These are phyloP conservation scores for Lentinula raphanica DNA, from an alignment of 768 basidiomycete genomes.

Conservation along the genomic window DNA sequence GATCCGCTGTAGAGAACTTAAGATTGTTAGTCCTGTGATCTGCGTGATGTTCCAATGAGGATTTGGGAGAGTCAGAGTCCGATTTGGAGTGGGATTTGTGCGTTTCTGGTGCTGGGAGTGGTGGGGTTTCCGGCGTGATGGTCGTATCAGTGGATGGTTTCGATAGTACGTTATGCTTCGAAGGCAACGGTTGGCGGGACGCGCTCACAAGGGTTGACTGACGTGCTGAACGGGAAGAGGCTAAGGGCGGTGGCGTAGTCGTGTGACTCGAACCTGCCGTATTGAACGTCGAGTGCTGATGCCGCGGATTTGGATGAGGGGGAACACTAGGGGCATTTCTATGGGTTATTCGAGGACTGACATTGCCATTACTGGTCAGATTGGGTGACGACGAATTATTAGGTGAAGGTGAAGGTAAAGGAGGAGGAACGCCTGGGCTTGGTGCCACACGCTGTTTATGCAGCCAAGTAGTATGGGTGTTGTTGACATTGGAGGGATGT, in stretches of 20 bases:
- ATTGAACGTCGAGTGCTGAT: background rate
- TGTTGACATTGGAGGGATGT: background rate
- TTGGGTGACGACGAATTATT: background rate
- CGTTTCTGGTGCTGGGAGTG: background rate
- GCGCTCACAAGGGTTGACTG: background rate
- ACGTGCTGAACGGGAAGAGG: background rate
- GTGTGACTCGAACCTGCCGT: background rate
- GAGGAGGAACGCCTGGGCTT: background rate
- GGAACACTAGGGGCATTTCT: background rate
- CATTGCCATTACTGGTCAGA: background rate
- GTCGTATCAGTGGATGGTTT: background rate
- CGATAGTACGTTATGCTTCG: too few relatives aligned
- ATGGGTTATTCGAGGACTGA: background rate
- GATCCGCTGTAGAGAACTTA: constrained; percentile 57
- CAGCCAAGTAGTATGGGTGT: background rate
- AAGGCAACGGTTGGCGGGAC: background rate
- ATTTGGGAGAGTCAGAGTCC: constrained; percentile 3
- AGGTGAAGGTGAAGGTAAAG: background rate
- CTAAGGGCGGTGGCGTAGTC: background rate
- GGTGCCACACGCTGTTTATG: background rate
- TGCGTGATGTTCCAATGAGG: background rate
- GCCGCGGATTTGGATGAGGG: background rate
- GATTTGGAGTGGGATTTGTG: constrained; percentile 4
- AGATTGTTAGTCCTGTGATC: constrained; percentile 13
- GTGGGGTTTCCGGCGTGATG: background rate